Percentiles rank a stretch among this genome's conserved stretches.
Conservation (phyloP, 2,329 filamentous ascomycete genomes). For the Diaporthe nobilis region DNA sequence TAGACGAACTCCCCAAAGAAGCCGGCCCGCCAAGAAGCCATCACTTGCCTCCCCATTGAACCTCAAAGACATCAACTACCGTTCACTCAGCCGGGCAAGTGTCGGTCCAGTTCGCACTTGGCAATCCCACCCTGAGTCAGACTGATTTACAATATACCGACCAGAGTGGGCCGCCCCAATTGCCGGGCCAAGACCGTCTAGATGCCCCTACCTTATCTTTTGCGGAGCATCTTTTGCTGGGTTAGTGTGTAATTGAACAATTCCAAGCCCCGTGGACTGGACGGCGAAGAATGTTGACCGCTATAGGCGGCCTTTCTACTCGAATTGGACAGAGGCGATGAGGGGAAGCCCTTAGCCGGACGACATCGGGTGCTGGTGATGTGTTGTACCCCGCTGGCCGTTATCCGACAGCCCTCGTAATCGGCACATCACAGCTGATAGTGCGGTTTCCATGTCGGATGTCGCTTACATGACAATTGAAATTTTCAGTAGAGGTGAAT, state of each 20-base stretch:
- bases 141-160: not conserved
- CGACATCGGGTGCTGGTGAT: slow-evolving; percentile 2
- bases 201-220: not conserved
- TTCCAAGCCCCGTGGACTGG: not conserved
- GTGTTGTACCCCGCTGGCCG: not conserved
- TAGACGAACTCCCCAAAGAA: not conserved
- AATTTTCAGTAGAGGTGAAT: not conserved
- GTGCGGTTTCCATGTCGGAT: not conserved
- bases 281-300: not conserved
- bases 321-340: not conserved
- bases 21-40: not conserved
- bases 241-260: not conserved
- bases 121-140: slow-evolving; percentile 16
- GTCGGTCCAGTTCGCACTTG: not conserved
- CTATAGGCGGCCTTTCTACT: not conserved
- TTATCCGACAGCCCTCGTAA: not conserved
- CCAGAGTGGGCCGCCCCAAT: not conserved
- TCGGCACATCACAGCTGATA: not conserved
- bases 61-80: not conserved
- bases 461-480: not conserved
- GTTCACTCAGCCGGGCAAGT: not conserved
- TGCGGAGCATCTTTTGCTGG: not conserved
- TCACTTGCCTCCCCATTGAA: too few relatives aligned
- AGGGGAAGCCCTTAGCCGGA: slow-evolving; percentile 1
- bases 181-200: slow-evolving; percentile 18